phyloP scores from a whole-genome alignment of 208 protist genomes.

The Leishmania tarentolae region DNA sequence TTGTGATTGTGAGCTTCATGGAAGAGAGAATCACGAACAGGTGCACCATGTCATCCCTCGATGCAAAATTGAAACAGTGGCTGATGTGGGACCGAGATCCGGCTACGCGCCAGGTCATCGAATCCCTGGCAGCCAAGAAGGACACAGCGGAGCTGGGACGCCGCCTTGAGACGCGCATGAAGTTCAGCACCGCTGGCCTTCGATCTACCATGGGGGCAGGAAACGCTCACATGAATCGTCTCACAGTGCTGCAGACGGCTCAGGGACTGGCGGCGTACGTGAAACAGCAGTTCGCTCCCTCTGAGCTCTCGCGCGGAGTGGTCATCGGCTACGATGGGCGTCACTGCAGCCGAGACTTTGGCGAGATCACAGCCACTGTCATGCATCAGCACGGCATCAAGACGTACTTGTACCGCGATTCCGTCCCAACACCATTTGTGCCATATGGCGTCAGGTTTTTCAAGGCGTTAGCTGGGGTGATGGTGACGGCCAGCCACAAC shows the following conservation, averaged over 20 bases:
- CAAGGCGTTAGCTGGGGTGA: conserved; percentile 88
- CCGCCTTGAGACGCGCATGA: conserved; percentile 85
- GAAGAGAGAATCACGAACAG: background rate
- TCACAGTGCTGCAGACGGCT: conserved; percentile 96
- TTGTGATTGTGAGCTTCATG: background rate
- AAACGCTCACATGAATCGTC: conserved; percentile 95
- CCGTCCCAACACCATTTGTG: conserved; percentile 95
- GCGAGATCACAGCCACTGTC: conserved; percentile 83
- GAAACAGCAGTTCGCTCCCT: conserved; percentile 36
- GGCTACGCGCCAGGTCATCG: conserved; percentile 46
- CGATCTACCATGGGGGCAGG: conserved; percentile 94
- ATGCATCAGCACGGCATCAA: conserved; percentile 79
- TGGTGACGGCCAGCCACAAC: conserved; percentile 99
- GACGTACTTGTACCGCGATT: conserved; percentile 84
- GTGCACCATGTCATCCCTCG: conserved; percentile 21
- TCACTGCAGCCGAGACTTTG: conserved; percentile 92
- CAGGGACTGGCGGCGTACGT: conserved; percentile 87
- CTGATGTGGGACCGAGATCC: conserved; percentile 71
- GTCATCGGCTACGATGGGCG: conserved; percentile 96
- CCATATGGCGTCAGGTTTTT: conserved; percentile 70
- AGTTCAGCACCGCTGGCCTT: conserved; percentile 96
- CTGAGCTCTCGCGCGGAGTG: conserved; percentile 61
- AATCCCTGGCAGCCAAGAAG: conserved; percentile 37
- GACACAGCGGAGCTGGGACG: conserved; percentile 50
- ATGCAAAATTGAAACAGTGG: conserved; percentile 64